Evolutionary conservation across 1,284 basidiomycete species (phyloP).

Genomic region (Austroboletus niveus): DNA sequence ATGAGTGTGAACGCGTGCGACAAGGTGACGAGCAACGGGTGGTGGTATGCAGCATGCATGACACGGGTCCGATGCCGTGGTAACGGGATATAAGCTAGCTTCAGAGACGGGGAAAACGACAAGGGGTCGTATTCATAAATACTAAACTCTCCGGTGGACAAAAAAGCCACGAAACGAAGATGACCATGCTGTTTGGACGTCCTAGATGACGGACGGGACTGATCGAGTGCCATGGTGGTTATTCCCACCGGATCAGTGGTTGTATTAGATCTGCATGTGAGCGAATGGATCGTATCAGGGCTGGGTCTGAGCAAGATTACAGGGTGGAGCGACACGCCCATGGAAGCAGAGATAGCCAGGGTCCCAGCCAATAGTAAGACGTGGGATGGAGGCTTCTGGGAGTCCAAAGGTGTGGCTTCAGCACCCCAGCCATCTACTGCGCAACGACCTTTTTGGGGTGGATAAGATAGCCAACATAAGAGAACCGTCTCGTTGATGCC

Average conservation of each 20-base stretch:
- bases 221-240: conserved; percentile 65
- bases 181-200: conserved; percentile 22
- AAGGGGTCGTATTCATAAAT: conserved; percentile 53
- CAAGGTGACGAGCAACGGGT: conserved; percentile 70
- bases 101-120: conserved; percentile 39
- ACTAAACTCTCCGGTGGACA: conserved; percentile 66
- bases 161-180: conserved; percentile 53
- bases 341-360: conserved; percentile 39
- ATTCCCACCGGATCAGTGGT: conserved; percentile 37
- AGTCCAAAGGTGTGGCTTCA: not conserved
- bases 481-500: conserved; percentile 28
- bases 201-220: conserved; percentile 52
- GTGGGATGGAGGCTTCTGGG: conserved; percentile 19
- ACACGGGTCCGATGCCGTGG: conserved; percentile 44
- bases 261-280: conserved; percentile 30
- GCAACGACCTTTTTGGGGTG: conserved; percentile 30
- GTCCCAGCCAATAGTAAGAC: conserved; percentile 41
- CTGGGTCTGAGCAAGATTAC: conserved; percentile 25
- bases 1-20: conserved; percentile 64
- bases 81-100: conserved; percentile 49
- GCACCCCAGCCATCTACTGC: conserved; percentile 20
- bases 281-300: conserved; percentile 13
- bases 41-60: conserved; percentile 69
- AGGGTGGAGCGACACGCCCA: conserved; percentile 29
- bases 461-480: conserved; percentile 18